Percentiles rank a stretch among this genome's conserved stretches.
Conservation (phyloP, 371 early-diverging fungal genomes). For the Zancudomyces culisetae region DNA sequence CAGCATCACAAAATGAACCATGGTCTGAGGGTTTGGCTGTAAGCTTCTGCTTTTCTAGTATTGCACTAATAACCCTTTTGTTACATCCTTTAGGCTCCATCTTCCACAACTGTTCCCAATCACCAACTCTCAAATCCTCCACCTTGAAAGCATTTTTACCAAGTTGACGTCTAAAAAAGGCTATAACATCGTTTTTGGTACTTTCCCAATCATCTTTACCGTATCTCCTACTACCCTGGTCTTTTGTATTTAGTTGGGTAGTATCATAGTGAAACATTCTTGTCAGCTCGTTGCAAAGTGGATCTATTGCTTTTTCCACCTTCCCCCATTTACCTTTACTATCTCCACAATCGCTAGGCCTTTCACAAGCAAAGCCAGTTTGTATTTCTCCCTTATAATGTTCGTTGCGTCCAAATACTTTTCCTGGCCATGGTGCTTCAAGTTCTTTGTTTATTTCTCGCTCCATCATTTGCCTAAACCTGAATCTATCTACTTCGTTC, state of each 20-base stretch:
- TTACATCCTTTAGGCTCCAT: background rate
- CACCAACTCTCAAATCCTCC: background rate
- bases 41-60: background rate
- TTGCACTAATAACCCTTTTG: background rate
- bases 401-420: background rate
- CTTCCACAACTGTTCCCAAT: background rate
- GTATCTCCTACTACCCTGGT: background rate
- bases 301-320: too few relatives aligned
- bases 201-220: background rate
- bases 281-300: background rate
- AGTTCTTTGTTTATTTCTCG: background rate
- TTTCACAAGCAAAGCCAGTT: background rate
- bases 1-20: too few relatives aligned
- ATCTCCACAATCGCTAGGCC: background rate
- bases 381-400: background rate
- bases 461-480: background rate
- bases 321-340: background rate
- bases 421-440: constrained; percentile 3
- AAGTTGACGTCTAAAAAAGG: too few relatives aligned
- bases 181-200: background rate
- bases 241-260: background rate
- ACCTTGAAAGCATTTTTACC: too few relatives aligned
- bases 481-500: background rate
- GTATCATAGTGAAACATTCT: too few relatives aligned
- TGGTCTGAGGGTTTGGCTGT: background rate